Conservation (phyloP, 768 basidiomycete species). For the Boletus patriciae region DNA sequence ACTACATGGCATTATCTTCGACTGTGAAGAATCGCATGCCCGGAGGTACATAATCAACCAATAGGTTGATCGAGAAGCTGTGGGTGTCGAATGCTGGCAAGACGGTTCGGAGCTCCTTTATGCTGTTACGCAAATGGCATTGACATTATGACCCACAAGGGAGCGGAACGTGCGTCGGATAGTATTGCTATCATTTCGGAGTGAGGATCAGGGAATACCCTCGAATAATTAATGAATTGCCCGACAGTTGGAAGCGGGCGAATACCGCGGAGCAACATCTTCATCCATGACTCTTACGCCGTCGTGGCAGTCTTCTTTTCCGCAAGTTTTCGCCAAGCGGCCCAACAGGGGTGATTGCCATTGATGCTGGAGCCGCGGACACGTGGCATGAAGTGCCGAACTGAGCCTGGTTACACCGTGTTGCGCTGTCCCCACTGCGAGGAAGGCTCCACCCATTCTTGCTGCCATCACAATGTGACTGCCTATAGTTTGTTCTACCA, state of each 20-base stretch:
- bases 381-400: neutral
- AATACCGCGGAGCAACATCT: conserved; percentile 17
- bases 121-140: conserved; percentile 7
- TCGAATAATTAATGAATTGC: conserved; percentile 3
- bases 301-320: neutral
- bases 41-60: neutral
- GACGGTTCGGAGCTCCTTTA: neutral
- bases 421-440: neutral
- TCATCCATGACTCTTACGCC: neutral
- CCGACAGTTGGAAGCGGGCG: conserved; percentile 1
- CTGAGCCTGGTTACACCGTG: neutral
- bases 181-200: neutral
- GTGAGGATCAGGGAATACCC: conserved; percentile 22
- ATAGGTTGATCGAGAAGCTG: conserved; percentile 1
- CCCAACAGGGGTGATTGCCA: neutral
- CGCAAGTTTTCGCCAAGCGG: neutral
- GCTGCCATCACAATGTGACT: too few species aligned
- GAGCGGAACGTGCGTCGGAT: neutral
- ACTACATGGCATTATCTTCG: neutral
- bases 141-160: neutral
- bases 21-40: neutral
- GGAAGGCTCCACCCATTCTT: neutral
- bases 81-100: neutral
- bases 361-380: neutral
- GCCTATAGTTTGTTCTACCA: too few species aligned